Base-by-base conservation (phyloP, 2,329 filamentous ascomycete genomes). In the Neophaeococcomyces aloes region DNA sequence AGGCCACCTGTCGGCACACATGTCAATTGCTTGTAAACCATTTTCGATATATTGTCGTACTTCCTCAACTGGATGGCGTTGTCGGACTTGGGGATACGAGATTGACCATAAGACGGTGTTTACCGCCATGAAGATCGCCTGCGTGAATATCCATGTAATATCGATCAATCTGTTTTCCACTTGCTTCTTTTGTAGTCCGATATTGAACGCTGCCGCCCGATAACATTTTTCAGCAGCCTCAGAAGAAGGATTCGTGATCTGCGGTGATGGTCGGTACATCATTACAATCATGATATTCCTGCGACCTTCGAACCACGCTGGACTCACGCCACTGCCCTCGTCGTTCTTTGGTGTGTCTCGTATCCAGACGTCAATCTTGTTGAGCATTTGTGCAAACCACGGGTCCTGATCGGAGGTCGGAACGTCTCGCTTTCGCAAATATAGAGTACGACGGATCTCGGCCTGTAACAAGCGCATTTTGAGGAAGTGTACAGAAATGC, bases 71-170 rank as follows among this genome's bases (percentile, higher is more conserved):
- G 74, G 61, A 59, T 94, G 82, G 14, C 76, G 69, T 42, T 76
- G 74, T 35, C 91, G 81, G 18, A 96, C 80, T 52, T 89, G 83
- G 3, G 81, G 74, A 57, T 94, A 95, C 1, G 88, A 94, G 6
- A 94, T 74, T 1, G 84, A 79, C 91, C 91, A 98, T 1, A 98
- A 73, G 38, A 95, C 75, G 4, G 86, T 88, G 59, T 94, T 95
- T 45, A 96, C 74, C 3, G 85, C 80, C 78, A 93, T 91, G 66
- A 93, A 95, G 31, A 96, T 74, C 15, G 83, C 80, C 46, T 94
- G 75, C 1, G 94, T 78, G 57, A 94, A 94, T 33, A 94, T 81
- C 89, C 89, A 96, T 1, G 88, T 95, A 48, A 95, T 72, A 58
- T 95, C 89, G 8, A 91, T 78, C 17, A 79, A 79, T 11, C 76